Evolutionary conservation across 768 basidiomycete species (phyloP).

Genomic region (Paxillus involutus): DNA sequence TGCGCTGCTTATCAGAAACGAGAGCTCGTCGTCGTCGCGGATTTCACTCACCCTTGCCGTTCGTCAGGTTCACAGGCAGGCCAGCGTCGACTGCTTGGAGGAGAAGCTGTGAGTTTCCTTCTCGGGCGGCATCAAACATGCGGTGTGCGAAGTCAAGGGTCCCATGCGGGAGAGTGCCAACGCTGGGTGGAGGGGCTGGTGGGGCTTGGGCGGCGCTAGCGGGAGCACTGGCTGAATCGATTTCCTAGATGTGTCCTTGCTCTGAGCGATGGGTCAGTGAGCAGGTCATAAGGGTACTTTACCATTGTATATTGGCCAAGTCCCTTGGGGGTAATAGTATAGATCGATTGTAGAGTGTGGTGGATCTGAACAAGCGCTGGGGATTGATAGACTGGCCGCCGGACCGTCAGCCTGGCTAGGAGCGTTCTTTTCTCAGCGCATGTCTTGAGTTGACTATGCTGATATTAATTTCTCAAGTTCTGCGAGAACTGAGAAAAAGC

Average conservation of each 20-base stretch:
- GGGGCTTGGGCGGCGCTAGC: not conserved
- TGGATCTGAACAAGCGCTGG: not conserved
- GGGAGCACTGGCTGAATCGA: not conserved
- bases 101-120: conserved; percentile 52
- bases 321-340: too few relatives aligned
- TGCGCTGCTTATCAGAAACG: not conserved
- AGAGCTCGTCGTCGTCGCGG: not conserved
- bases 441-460: too few relatives aligned
- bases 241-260: not conserved
- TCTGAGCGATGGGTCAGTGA: conserved; percentile 12
- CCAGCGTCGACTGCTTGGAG: conserved; percentile 65
- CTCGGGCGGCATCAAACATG: conserved; percentile 75
- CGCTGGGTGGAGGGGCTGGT: not conserved
- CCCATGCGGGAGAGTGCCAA: conserved; percentile 30
- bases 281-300: too few relatives aligned
- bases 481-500: too few relatives aligned
- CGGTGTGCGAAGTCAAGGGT: conserved; percentile 56
- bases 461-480: too few relatives aligned
- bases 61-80: conserved; percentile 70
- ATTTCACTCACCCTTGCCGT: conserved; percentile 54
- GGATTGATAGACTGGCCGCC: too few relatives aligned
- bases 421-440: too few relatives aligned
- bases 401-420: too few relatives aligned
- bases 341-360: too few relatives aligned
- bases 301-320: too few relatives aligned